These are phyloP conservation scores for Dactylis glomerata DNA, from an alignment of 176 grass and related monocot species.

Conservation along the genomic window DNA sequence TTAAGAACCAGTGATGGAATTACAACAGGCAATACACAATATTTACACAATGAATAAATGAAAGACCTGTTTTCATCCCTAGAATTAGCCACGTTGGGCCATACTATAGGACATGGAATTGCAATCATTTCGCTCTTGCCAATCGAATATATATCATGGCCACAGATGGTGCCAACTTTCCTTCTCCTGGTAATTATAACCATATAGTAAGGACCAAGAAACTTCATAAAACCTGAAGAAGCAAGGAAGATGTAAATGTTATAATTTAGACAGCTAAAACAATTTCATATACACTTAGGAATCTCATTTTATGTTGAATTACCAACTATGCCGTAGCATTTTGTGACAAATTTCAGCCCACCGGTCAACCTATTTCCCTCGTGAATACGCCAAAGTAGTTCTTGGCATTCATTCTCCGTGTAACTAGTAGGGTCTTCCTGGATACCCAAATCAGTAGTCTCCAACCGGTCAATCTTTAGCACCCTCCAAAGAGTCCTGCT, in stretches of 20 bases:
- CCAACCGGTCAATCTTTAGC: conserved; percentile 75
- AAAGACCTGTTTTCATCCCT: conserved; percentile 99
- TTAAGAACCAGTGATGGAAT: conserved; percentile 43
- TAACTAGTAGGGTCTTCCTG: conserved; percentile 79
- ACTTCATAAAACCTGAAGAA: conserved; percentile 85
- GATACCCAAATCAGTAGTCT: conserved; percentile 61
- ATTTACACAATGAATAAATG: conserved; percentile 73
- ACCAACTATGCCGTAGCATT: conserved; percentile 97
- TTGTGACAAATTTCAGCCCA: conserved; percentile 84
- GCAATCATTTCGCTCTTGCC: conserved; percentile 79
- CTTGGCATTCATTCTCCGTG: conserved; percentile 60
- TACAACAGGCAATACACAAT: conserved; percentile 58
- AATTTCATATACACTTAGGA: conserved; percentile 3
- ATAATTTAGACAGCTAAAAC: conserved; percentile 18
- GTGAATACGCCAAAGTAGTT: conserved; percentile 68
- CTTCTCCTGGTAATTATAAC: conserved; percentile 89
- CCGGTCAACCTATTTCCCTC: conserved; percentile 82
- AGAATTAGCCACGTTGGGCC: conserved; percentile 83
- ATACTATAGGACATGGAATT: conserved; percentile 78
- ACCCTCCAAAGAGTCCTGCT: conserved; percentile 69
- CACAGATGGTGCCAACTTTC: conserved; percentile 84
- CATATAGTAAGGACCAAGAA: conserved; percentile 97
- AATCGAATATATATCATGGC: conserved; percentile 79
- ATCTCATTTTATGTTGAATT: conserved; percentile 24
- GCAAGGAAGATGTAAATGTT: conserved; percentile 27